A percentile compares a stretch with the other conserved stretches of the same genome.
These are phyloP conservation scores for Exophiala spinifera DNA, from an alignment of 2,329 filamentous ascomycete species.

Conservation along the genomic window DNA sequence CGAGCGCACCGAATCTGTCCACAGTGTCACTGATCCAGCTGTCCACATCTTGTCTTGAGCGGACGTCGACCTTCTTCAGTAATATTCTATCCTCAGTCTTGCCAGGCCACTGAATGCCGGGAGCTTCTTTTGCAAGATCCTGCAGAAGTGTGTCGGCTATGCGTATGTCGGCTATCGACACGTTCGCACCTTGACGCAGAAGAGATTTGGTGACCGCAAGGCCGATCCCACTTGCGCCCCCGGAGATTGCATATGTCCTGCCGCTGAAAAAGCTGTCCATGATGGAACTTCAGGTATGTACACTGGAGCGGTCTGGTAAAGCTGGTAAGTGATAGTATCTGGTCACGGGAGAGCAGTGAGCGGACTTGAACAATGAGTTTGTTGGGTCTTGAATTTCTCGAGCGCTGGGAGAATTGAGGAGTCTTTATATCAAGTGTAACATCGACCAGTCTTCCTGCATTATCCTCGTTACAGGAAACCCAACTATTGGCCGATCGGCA, in stretches of 20 bases:
- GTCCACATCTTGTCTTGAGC: constrained; percentile 22
- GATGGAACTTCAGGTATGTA: not conserved
- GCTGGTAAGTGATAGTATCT: no score
- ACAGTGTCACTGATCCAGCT: constrained; percentile 39
- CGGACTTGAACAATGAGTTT: no score
- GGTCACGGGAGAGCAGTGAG: no score
- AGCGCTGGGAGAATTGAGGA: no score
- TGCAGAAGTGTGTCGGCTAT: constrained; percentile 3
- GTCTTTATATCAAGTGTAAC: no score
- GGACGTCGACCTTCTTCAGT: constrained; percentile 31
- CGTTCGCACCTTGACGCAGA: constrained; percentile 10
- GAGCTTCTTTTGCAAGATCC: not conserved
- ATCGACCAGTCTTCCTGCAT: no score
- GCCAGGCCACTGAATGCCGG: not conserved
- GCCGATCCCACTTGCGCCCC: constrained; percentile 72
- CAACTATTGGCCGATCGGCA: not conserved
- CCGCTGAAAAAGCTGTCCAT: constrained; percentile 13
- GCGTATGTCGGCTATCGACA: constrained; percentile 15
- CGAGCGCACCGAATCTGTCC: constrained; percentile 33
- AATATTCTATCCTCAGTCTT: not conserved
- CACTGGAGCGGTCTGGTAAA: no score
- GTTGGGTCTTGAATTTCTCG: no score
- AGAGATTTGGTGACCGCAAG: constrained; percentile 62
- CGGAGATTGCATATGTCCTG: constrained; percentile 57
- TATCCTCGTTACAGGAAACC: not conserved